Evolutionary conservation across 2,329 filamentous ascomycete genomes (phyloP), one percentile per base, ranked within the genome.

Genomic region (Plenodomus tracheiphilus): DNA sequence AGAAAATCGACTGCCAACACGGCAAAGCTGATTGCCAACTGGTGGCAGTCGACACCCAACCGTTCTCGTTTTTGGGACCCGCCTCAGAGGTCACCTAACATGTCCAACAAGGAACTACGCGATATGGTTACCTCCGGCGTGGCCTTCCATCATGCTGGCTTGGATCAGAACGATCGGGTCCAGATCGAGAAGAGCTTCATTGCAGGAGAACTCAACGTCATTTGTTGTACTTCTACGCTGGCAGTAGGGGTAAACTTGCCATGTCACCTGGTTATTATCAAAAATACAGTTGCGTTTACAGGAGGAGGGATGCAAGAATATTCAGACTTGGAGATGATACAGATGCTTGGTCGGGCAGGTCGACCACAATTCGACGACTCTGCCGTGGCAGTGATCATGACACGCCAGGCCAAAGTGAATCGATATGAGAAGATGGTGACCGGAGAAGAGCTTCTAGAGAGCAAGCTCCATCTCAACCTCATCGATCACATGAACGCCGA

Each of bases 401-500:
- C 90, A 0, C 81, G 83, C 19, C 75, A 79, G n/a, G 75, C 84
- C 4, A 87, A 85, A 41, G 81, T 83, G 5, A 62, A 77, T 2
- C 79, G 82, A 41, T 95, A 94, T 62, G 83, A 91, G 58, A 84
- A 78, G 56, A 85, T 95, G 76, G 82, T 89, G 1, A 85, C 86
- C 0, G 89, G 89, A 0, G 79, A 85, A 45, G 86, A 93, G 54
- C 75, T 83, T 2, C 73, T 95, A 1, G 91, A 96, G 66, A 95
- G 90, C 69, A 84, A 80, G 16, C 76, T 96, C 6, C 90, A 96
- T 70, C 75, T 84, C 21, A 91, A 93, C 58, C 74, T 96, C 0
- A 86, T 92, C 41, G 89, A 93, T 56, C 89, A 95, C 62, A 71
- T 96, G 56, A 95, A 95, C 63, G 90, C 90, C 2, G 90, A 95